phyloP scores from a whole-genome alignment of 305 asterid species.

The Fraxinus latifolia region DNA sequence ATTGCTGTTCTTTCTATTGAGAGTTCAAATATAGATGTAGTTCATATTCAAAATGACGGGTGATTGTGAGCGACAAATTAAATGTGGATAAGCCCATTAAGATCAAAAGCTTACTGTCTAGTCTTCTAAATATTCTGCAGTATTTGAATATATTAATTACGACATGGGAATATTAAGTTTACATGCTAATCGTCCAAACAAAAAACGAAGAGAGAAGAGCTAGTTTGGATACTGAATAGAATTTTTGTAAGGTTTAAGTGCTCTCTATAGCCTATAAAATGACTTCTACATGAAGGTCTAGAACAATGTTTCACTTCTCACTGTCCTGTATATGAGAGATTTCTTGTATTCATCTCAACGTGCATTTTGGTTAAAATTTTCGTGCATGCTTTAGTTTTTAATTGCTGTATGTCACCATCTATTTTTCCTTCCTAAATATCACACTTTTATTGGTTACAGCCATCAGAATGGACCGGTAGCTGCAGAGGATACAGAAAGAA shows the following conservation, averaged over 20 bases:
- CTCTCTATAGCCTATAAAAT: neutral
- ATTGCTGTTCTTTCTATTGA: neutral
- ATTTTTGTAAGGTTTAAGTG: neutral
- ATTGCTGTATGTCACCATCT: neutral
- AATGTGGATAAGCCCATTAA: neutral
- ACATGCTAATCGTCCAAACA: neutral
- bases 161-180: neutral
- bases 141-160: neutral
- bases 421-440: slow-evolving; percentile 17
- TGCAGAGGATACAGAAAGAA: slow-evolving; percentile 46
- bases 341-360: neutral
- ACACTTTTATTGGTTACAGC: slow-evolving; percentile 40
- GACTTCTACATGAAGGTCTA: neutral
- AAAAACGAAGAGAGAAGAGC: neutral
- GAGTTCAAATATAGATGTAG: slow-evolving; percentile 9
- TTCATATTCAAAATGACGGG: slow-evolving; percentile 4
- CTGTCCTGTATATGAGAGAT: neutral
- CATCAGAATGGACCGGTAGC: slow-evolving; percentile 42
- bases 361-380: slow-evolving; percentile 7
- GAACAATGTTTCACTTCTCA: neutral
- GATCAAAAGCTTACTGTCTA: neutral
- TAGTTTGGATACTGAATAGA: neutral
- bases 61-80: neutral
- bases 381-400: slow-evolving; percentile 1
- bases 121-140: neutral